Evolutionary conservation across 768 basidiomycete species (phyloP).

Genomic region (Rhodocollybia butyracea): DNA sequence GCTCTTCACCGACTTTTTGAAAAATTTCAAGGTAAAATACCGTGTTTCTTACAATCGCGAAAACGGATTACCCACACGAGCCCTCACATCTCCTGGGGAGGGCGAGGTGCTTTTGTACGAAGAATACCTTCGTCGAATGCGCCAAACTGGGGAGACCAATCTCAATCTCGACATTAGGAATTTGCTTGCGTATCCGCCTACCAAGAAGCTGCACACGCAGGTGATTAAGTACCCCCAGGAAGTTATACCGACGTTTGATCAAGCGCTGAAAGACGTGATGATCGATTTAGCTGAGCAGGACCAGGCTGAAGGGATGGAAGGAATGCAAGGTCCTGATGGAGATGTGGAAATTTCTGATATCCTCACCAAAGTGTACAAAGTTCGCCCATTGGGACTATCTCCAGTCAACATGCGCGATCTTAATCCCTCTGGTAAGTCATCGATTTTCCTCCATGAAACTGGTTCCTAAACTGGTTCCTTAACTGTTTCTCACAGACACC

Average conservation of each 20-base stretch:
- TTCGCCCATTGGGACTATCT: conserved; percentile 83
- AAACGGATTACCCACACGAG: conserved; percentile 47
- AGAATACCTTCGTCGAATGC: conserved; percentile 77
- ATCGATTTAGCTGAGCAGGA: conserved; percentile 83
- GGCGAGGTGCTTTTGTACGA: conserved; percentile 76
- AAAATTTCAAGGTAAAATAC: conserved; percentile 92
- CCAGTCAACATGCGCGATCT: conserved; percentile 92
- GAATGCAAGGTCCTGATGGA: conserved; percentile 72
- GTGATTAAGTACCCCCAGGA: conserved; percentile 95
- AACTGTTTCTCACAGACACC: conserved; percentile 62
- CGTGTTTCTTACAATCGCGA: conserved; percentile 69
- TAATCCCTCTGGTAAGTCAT: conserved; percentile 80
- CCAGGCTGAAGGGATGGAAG: conserved; percentile 62
- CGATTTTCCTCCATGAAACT: not conserved
- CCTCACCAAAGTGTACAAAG: conserved; percentile 85
- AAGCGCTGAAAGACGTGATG: conserved; percentile 91
- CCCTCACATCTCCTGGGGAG: conserved; percentile 58
- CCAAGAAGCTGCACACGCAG: conserved; percentile 79
- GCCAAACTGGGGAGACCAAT: conserved; percentile 88
- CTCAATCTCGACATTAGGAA: conserved; percentile 90
- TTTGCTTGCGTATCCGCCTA: conserved; percentile 80
- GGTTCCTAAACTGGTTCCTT: not conserved
- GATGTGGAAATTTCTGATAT: conserved; percentile 89
- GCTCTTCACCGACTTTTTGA: conserved; percentile 83
- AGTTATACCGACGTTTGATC: conserved; percentile 96